Base-by-base conservation (phyloP, 495 filamentous ascomycete genomes). In the Hypoxylon fuscum region DNA sequence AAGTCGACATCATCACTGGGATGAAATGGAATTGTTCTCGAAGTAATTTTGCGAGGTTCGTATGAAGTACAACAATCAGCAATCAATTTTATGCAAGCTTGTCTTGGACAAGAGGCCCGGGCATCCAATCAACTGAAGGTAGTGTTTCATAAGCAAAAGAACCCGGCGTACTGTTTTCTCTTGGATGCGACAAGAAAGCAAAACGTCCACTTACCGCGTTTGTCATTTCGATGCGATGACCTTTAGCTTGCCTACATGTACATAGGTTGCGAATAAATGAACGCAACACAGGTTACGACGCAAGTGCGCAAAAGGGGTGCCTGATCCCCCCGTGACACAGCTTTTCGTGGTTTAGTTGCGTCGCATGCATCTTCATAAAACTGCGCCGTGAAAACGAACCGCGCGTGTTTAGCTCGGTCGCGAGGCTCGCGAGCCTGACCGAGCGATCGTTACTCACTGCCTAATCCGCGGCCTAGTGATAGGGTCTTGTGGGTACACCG, bases 261-360 rank as follows among this genome's bases (percentile, higher is more conserved):
- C n/a, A n/a, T n/a, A 22, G 46, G 55, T 14, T 37, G 38, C 27
- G 34, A 34, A 32, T 54, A 34, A 14, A 51, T 21, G 25, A 21
- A 56, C 25, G 27, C 55, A 55, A 55, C 21, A 35, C 20, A 50
- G 37, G 57, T 61, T 61, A 61, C 62, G 62, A 61, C 62, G 52
- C 62, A 53, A 58, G 35, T 62, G 57, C 53, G 53, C 38, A 60
- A 59, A 58, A 37, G 44, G 62, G 27, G 46, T 56, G 40, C 47
- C 47, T 66, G 54, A 58, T 57, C 54, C 47, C 63, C 63, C 56
- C 63, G 63, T 66, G 63, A 66, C 53, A 41, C 27, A 58, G 40
- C 46, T 8, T 31, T 9, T 49, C 50, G 45, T 34, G 52, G 47
- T 58, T 55, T 37, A 37, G 52, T 34, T 57, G 34, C 42, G 57